Evolutionary conservation across 2,329 filamentous ascomycete species (phyloP), one percentile per base, ranked within the genome.

Genomic region (Pseudogymnoascus sp.): DNA sequence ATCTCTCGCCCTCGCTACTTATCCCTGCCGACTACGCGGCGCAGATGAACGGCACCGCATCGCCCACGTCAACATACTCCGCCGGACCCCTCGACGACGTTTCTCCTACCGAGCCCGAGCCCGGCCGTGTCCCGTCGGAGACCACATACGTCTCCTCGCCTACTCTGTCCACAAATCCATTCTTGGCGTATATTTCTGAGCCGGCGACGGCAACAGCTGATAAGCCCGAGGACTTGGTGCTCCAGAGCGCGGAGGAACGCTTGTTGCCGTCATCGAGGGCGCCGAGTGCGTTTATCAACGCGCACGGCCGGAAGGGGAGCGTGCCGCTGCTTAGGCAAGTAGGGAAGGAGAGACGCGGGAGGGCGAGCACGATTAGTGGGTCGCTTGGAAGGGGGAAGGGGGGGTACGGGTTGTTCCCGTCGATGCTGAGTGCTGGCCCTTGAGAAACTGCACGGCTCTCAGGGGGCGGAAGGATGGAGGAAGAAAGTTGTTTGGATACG

Each of bases 1-100:
- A 77, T 43, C 72, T 87, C 35, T 87, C 85, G 6, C 85, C 85
- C 0, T 83, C 83, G 3, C 76, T 88, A n/a, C 76, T 88, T 59
- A 85, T 88, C 61, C 84, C 85, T 11, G 73, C 76, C 55, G 85
- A 88, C 60, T 85, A 81, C 67, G 79, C 82, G 61, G 78, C 81
- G 65, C 79, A 85, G 67, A 81, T 85, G 45, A 52, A 31, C 8
- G 45, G 45, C 45, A 52, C 25, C 45, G 45, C 45, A 9, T 52
- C 45, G 45, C 45, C 45, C 14, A 31, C 25, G 7, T 52, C 45
- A 16, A 52, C 45, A 11, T 52, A 52, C 45, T 52, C 45, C 14
- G 45, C 45, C 25, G 45, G 45, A 2, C 45, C 45, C 12, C 45
- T 52, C 14, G 45, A 52, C n/a, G 14, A 31, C 23, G 2, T 18